Percentiles rank a stretch among this genome's conserved stretches.
Conservation (phyloP, 73 alveolate species). For the Symbiodinium natans region DNA sequence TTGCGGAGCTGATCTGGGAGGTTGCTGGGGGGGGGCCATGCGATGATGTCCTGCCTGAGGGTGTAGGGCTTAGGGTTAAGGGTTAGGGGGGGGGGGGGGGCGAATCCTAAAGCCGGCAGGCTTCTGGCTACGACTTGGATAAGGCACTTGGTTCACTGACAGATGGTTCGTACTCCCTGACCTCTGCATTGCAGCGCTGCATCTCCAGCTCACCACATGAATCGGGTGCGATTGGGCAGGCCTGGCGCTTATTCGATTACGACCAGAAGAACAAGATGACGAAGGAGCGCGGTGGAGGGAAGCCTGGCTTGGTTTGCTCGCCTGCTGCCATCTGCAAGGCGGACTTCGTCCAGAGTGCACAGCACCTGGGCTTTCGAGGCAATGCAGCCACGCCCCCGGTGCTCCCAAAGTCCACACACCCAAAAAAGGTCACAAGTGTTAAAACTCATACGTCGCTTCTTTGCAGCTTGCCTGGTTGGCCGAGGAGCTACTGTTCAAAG, state of each 20-base stretch:
- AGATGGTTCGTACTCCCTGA: neutral
- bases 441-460: too few relatives aligned
- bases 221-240: neutral
- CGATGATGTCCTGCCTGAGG: neutral
- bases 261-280: constrained; percentile 74
- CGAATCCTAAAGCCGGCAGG: too few relatives aligned
- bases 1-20: constrained; percentile 67
- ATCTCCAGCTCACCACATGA: neutral
- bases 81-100: too few relatives aligned
- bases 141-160: neutral
- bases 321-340: neutral
- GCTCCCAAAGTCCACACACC: neutral
- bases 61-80: too few relatives aligned
- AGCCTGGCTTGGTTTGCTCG: too few relatives aligned
- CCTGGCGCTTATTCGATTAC: constrained; percentile 69
- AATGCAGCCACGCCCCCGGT: constrained; percentile 30
- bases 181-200: neutral
- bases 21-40: neutral
- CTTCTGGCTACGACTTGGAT: constrained; percentile 69
- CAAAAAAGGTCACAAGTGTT: neutral
- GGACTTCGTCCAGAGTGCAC: constrained; percentile 62
- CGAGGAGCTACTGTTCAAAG: constrained; percentile 64
- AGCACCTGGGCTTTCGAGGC: constrained; percentile 54
- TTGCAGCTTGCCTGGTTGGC: too few relatives aligned
- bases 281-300: constrained; percentile 2